These are phyloP conservation scores for Sporisorium scitamineum DNA, from an alignment of 1,284 basidiomycete species.

Conservation along the genomic window DNA sequence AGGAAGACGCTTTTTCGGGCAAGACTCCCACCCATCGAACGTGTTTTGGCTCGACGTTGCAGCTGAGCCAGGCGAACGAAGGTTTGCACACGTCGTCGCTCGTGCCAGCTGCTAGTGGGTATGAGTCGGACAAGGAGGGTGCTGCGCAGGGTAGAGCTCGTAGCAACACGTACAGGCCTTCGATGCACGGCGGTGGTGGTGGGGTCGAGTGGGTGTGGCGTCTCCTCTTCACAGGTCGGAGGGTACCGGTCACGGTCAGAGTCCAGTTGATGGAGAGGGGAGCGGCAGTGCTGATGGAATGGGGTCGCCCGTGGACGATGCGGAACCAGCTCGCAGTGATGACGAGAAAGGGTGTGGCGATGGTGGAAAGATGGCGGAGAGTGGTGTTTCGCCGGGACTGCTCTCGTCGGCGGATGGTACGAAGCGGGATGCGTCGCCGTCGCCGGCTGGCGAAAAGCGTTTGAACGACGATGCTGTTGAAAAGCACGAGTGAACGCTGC, in stretches of 20 bases:
- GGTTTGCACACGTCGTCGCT: not conserved
- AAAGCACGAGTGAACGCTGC: not conserved
- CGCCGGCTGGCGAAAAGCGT: not conserved
- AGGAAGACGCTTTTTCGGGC: slow-evolving; percentile 35
- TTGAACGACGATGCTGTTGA: not conserved
- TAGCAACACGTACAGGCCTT: slow-evolving; percentile 27
- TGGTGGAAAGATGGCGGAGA: not conserved
- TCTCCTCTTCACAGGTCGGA: slow-evolving; percentile 3
- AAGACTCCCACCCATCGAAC: slow-evolving; percentile 39
- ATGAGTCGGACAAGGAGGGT: slow-evolving; percentile 9
- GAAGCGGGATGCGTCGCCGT: not conserved
- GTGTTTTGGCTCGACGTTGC: slow-evolving; percentile 12
- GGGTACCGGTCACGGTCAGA: not conserved
- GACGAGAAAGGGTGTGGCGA: not conserved
- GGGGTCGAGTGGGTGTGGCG: not conserved
- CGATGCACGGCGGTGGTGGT: slow-evolving; percentile 12
- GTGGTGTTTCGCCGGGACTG: slow-evolving; percentile 11
- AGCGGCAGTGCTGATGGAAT: not conserved
- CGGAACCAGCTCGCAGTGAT: not conserved
- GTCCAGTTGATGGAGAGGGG: not conserved
- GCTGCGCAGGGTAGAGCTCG: slow-evolving; percentile 14
- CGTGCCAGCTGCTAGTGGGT: not conserved
- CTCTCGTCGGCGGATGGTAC: slow-evolving; percentile 3
- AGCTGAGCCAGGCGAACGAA: slow-evolving; percentile 3
- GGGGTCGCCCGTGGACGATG: not conserved